phyloP scores from a whole-genome alignment of 2,329 filamentous ascomycete species.

The Sporothrix pseudoabietina region DNA sequence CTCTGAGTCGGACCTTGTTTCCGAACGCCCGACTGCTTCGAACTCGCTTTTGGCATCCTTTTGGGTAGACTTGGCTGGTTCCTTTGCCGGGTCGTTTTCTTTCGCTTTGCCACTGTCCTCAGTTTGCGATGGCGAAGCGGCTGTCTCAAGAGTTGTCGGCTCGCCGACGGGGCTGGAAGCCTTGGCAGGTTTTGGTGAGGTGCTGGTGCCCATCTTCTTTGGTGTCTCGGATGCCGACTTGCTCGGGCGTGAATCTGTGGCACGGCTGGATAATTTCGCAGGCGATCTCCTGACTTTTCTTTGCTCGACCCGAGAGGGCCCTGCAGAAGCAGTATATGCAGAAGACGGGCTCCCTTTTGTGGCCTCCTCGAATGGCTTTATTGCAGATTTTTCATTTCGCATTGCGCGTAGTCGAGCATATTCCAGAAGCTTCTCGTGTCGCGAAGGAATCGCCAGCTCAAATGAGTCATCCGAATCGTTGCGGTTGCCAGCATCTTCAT shows the following conservation, averaged over 20 bases:
- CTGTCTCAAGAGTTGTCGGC: background rate
- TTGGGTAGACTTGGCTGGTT: background rate
- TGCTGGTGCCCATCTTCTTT: background rate
- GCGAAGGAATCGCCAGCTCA: slow-evolving; percentile 4
- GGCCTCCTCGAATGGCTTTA: background rate
- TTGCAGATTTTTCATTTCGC: background rate
- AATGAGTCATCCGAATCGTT: slow-evolving; percentile 26
- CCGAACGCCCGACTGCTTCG: background rate
- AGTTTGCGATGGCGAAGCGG: background rate
- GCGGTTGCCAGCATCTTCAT: slow-evolving; percentile 8
- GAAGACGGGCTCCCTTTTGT: background rate
- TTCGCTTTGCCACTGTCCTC: background rate
- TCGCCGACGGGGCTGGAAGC: background rate
- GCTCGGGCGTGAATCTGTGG: background rate
- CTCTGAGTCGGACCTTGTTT: background rate
- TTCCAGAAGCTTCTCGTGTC: slow-evolving; percentile 22
- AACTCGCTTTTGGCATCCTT: background rate
- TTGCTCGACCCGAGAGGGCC: background rate
- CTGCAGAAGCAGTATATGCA: background rate
- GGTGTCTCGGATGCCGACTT: background rate
- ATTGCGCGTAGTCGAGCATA: slow-evolving; percentile 18
- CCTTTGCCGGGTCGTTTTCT: background rate
- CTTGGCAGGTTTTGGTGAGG: background rate
- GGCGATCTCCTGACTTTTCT: background rate
- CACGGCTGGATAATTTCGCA: background rate